Evolutionary conservation across 345 rosid genomes (phyloP), one percentile per base, ranked within the genome.

Genomic region (Eucalyptus globulus): DNA sequence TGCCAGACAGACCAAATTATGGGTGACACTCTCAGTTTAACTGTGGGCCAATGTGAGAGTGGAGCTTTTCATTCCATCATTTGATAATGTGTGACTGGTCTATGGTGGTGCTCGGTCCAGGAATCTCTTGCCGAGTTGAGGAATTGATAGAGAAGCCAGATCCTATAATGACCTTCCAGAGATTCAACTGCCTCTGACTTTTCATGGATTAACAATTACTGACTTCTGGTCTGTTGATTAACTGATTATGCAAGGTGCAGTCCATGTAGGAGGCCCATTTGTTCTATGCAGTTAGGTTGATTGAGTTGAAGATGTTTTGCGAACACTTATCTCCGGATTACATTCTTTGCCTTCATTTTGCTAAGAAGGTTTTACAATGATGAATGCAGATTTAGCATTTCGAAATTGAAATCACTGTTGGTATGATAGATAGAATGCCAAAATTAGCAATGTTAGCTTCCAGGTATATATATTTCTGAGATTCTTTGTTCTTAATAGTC

Each of bases 1-100:
- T 97, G 98, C 93, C 95, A 92, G 92, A 88, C 95, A 90, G 92
- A 95, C 90, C 91, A 91, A 88, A 90, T 92, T 37, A 88, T 87
- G 87, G 90, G 93, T 37, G 95, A 93, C 88, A 89, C 91, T 86
- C 95, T 96, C 87, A 92, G 91, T 89, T 91, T 97, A 86, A 90
- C 93, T 86, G 99, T 97, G 89, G 95, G 94, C 92, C 95, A 96
- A 89, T 95, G 99, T 91, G 93, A 88, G 60, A 95, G 92, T 90
- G 94, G 93, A 90, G 90, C 92, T 80, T 91, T 91, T 89, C 93
- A 95, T 90, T 90, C 72, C 90, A 37, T 94, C 92, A 90, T 93
- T 53, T 53, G 67, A 91, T 21, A 11, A 40, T 76, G 27, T 76
- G 83, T 40, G 34, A 93, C 92, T 94, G 60, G 89, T 40, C 89